These are phyloP conservation scores for Scalesia atractyloides DNA, from an alignment of 129 eudicot species.

Conservation along the genomic window DNA sequence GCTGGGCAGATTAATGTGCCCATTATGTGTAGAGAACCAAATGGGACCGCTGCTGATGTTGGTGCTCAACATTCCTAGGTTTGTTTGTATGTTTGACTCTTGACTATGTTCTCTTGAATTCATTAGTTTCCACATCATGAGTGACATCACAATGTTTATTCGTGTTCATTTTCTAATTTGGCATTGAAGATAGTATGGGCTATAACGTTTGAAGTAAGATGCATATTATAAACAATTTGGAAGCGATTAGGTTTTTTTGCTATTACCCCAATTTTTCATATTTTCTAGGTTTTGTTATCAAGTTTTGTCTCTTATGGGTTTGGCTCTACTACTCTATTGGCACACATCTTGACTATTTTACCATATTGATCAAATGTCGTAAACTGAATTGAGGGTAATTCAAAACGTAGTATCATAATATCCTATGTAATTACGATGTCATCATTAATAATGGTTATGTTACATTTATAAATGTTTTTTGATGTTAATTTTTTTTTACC, in stretches of 20 bases:
- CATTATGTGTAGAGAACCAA: conserved; percentile 94
- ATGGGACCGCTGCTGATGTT: conserved; percentile 99
- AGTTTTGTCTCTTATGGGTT: background rate
- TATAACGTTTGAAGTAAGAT: background rate
- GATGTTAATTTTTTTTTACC: no score
- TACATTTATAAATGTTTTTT: no score
- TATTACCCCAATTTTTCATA: background rate
- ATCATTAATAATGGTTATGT: no score
- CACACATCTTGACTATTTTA: background rate
- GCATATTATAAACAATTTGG: background rate
- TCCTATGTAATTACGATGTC: no score
- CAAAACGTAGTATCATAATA: no score
- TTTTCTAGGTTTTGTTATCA: no score
- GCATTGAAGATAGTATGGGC: no score
- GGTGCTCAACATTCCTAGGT: conserved; percentile 99
- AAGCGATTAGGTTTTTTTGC: background rate
- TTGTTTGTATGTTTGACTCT: conserved; percentile 1
- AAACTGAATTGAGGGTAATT: background rate
- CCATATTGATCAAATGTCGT: background rate
- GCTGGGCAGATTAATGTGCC: conserved; percentile 92
- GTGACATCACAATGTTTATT: background rate
- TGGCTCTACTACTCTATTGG: background rate
- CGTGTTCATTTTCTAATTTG: background rate
- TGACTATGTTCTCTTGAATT: background rate
- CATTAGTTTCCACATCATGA: conserved; percentile 32